Base-by-base conservation (phyloP, 192 early-diverging fungal genomes). In the Entomortierella beljakovae region DNA sequence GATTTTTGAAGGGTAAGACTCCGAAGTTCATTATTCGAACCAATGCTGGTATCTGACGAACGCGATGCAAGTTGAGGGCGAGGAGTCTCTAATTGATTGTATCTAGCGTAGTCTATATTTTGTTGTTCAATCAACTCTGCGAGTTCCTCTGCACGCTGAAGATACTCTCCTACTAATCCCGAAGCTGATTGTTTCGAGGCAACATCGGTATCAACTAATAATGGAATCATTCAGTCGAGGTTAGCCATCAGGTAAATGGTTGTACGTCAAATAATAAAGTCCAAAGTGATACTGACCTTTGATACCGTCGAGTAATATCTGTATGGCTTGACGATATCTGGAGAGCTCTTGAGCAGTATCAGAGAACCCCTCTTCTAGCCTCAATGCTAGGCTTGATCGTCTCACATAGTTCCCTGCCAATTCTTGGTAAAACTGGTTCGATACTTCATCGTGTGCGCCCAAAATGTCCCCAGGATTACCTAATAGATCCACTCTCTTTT, bases 241-340 rank as follows among this genome's bases (percentile, higher is more conserved):
- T n/a, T n/a, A n/a, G n/a, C n/a, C n/a, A n/a, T n/a, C n/a, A n/a
- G n/a, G n/a, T n/a, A n/a, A n/a, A n/a, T n/a, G n/a, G n/a, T n/a
- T n/a, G n/a, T n/a, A n/a, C n/a, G n/a, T n/a, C n/a, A n/a, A n/a
- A n/a, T 40, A 40, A 40, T 9, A 9, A 40, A 13, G 37, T 40
- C 37, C 13, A 9, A 6, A 40, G 11, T 16, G 43, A 15, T 11
- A 5, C 43, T 20, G 20, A 93, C 92, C 60, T 81, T 91, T 92
- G 57, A 90, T 82, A 20, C 92, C 90, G 6, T 52, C 64, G n/a
- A 88, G 66, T 20, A 94, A 80, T 23, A 93, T 80, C 40, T 89
- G 81, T 16, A 92, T 89, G 4, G 89, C 88, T 34, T 90, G 82
- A 52, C 89, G 80, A 68, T 90, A 90, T 10, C 61, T 43, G 28